phyloP scores from a whole-genome alignment of 169 alveolate genomes.

The Plasmodium malariae region DNA sequence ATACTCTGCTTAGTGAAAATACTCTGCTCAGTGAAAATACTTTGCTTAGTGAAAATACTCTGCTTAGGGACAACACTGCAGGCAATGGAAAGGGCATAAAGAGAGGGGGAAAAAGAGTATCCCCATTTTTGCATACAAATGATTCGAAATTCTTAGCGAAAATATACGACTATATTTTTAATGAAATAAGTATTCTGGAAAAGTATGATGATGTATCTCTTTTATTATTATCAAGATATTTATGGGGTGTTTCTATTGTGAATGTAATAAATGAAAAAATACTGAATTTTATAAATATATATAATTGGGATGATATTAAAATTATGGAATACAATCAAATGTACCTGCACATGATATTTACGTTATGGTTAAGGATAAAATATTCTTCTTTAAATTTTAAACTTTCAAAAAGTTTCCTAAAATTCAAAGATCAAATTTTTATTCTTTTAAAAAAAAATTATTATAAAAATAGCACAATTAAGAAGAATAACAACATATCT shows the following conservation, averaged over 20 bases:
- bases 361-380: slow-evolving; percentile 75
- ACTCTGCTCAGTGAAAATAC: too few species aligned
- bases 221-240: slow-evolving; percentile 62
- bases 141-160: slow-evolving; percentile 29
- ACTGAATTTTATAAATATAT: slow-evolving; percentile 40
- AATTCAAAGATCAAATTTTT: slow-evolving; percentile 31
- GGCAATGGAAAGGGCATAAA: not conserved
- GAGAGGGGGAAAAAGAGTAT: too few species aligned
- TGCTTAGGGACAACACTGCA: too few species aligned
- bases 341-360: slow-evolving; percentile 75
- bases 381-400: slow-evolving; percentile 13
- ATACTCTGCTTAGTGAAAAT: too few species aligned
- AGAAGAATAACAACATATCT: slow-evolving; percentile 14
- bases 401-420: slow-evolving; percentile 17
- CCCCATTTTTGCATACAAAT: too few species aligned
- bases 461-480: not conserved
- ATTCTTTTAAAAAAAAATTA: slow-evolving; percentile 12
- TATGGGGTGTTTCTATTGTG: slow-evolving; percentile 68
- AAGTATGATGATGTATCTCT: slow-evolving; percentile 35
- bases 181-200: slow-evolving; percentile 49
- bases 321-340: slow-evolving; percentile 38
- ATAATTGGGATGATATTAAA: slow-evolving; percentile 65
- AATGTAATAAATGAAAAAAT: slow-evolving; percentile 38
- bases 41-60: too few species aligned
- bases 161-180: slow-evolving; percentile 43